Percentiles rank a stretch among this genome's conserved stretches.
phyloP scores from a whole-genome alignment of 2,329 filamentous ascomycete species.

The Karstenula rhodostoma region DNA sequence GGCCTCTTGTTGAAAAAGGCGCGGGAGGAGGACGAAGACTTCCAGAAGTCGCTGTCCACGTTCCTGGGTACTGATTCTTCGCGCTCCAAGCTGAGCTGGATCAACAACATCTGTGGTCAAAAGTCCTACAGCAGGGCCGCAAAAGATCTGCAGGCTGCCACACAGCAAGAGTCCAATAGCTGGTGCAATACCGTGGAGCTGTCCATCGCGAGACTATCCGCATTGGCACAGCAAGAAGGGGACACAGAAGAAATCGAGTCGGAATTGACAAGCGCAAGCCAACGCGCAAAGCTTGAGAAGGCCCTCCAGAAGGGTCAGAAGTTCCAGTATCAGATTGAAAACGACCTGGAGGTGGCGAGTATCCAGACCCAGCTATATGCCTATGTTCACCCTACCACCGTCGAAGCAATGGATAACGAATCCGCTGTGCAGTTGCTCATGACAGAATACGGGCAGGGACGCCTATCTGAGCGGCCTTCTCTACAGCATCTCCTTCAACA shows the following conservation, averaged over 20 bases:
- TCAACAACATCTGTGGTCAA: constrained; percentile 85
- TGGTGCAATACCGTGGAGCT: constrained; percentile 96
- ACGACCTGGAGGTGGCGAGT: constrained; percentile 71
- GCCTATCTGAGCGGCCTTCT: constrained; percentile 67
- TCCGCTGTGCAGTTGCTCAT: constrained; percentile 80
- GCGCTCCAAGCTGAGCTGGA: constrained; percentile 86
- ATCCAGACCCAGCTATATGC: constrained; percentile 82
- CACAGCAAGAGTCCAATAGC: constrained; percentile 76
- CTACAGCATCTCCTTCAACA: constrained; percentile 76
- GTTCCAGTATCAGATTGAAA: constrained; percentile 56
- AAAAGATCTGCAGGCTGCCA: constrained; percentile 73
- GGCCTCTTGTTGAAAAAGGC: constrained; percentile 69
- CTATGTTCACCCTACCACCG: constrained; percentile 73
- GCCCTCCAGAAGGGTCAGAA: constrained; percentile 34
- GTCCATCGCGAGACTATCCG: constrained; percentile 82
- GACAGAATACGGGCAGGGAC: constrained; percentile 66
- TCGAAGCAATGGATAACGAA: constrained; percentile 78
- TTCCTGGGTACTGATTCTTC: constrained; percentile 78
- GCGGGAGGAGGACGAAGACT: constrained; percentile 60
- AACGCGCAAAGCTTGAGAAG: constrained; percentile 23
- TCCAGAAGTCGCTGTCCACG: constrained; percentile 72
- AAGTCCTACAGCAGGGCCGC: constrained; percentile 75
- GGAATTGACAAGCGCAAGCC: constrained; percentile 44
- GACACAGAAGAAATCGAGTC: constrained; percentile 37
- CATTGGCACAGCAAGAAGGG: constrained; percentile 64